Evolutionary conservation across 148 eudicot genomes (phyloP).

Genomic region (Drosera capensis): DNA sequence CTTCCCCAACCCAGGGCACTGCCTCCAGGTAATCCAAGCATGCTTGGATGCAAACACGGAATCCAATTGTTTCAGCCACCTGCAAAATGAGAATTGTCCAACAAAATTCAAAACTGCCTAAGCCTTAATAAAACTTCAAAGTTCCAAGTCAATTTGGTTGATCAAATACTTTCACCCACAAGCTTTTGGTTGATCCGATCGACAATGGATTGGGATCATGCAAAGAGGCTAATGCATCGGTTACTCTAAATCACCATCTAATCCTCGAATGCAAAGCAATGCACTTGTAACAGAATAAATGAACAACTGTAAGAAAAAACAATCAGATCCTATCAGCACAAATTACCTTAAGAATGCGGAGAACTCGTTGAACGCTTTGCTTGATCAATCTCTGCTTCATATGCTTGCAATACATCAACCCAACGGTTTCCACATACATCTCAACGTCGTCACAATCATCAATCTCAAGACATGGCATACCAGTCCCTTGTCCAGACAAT

Average conservation of each 20-base stretch:
- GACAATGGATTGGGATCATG: too few species aligned
- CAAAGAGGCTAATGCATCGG: too few species aligned
- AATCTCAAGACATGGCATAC: slow-evolving; percentile 35
- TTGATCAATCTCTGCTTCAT: slow-evolving; percentile 65
- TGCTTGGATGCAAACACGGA: slow-evolving; percentile 43
- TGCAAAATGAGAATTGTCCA: slow-evolving; percentile 8
- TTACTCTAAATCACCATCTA: too few species aligned
- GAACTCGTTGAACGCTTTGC: slow-evolving; percentile 72
- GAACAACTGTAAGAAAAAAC: too few species aligned
- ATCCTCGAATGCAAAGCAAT: too few species aligned
- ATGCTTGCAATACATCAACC: slow-evolving; percentile 75
- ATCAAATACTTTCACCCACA: too few species aligned
- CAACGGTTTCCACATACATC: slow-evolving; percentile 69
- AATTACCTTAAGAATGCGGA: slow-evolving; percentile 73
- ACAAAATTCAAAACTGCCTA: not conserved
- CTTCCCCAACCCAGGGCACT: slow-evolving; percentile 97
- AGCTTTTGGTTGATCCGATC: too few species aligned
- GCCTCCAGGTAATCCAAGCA: slow-evolving; percentile 91
- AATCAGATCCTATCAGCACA: slow-evolving; percentile 12
- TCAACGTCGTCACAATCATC: slow-evolving; percentile 88
- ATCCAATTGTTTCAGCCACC: slow-evolving; percentile 76
- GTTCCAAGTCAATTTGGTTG: too few species aligned
- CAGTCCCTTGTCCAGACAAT: slow-evolving; percentile 28
- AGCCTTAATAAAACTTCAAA: too few species aligned
- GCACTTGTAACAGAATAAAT: too few species aligned